Conservation (phyloP, 2,329 filamentous ascomycete genomes). For the Ceratocystis lukuohia region DNA sequence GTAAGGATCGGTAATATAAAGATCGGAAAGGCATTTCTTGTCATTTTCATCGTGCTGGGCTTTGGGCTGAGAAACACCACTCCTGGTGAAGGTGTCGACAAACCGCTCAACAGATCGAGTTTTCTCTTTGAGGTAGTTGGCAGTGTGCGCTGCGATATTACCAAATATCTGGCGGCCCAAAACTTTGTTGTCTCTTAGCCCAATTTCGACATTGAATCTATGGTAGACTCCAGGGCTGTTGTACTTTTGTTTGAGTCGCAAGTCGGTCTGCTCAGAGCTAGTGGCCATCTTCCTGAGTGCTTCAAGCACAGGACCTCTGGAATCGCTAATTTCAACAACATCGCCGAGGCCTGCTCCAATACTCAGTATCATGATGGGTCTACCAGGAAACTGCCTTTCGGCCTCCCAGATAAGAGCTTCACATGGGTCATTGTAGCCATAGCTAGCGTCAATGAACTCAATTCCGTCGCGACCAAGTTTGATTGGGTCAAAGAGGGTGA, state of each 20-base stretch:
- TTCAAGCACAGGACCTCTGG: neutral
- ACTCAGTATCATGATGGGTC: conserved; percentile 21
- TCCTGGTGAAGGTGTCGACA: neutral
- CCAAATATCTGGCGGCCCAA: conserved; percentile 24
- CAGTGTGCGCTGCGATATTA: too few relatives aligned
- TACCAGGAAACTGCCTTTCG: conserved; percentile 21
- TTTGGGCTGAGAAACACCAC: too few relatives aligned
- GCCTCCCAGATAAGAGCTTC: conserved; percentile 25
- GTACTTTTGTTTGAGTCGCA: conserved; percentile 19
- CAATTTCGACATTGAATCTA: conserved; percentile 24
- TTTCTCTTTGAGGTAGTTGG: conserved; percentile 21
- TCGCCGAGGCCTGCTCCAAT: conserved; percentile 24
- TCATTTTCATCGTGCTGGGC: too few relatives aligned
- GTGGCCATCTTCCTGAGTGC: neutral
- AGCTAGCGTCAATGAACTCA: too few relatives aligned
- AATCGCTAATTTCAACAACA: conserved; percentile 20
- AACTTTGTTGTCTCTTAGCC: conserved; percentile 22
- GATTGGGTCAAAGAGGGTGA: too few relatives aligned
- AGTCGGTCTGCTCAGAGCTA: neutral
- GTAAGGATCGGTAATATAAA: too few relatives aligned
- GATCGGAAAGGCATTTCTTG: too few relatives aligned
- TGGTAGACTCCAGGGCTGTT: conserved; percentile 21
- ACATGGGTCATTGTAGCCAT: conserved; percentile 25
- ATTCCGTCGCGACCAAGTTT: too few relatives aligned
- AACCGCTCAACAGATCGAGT: neutral